Evolutionary conservation across 257 asterid species (phyloP), one percentile per base, ranked within the genome.

Genomic region (Prunella vulgaris): DNA sequence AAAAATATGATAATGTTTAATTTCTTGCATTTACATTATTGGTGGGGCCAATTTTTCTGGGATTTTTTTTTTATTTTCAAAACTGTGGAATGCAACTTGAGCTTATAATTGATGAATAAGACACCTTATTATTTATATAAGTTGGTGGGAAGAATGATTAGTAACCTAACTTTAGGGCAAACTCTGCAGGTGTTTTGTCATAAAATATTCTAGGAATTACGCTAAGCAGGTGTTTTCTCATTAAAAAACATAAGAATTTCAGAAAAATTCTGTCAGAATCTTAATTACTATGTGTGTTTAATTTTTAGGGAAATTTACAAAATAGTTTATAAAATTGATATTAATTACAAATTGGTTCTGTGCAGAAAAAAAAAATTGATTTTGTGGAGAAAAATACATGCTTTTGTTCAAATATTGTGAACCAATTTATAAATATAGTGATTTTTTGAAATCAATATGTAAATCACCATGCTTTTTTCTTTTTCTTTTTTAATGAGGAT

Each of bases 121-220:
- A 66, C 46, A 62, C 48, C 66, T 60, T 74, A n/a, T 70, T 58
- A 30, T 69, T 63, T 73, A 70, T 70, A 49, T 75, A 70, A 79
- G 87, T 78, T 77, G 90, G 90, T 86, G 89, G 85, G 80, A 69
- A 68, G 78, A 85, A 82, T 84, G 81, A 84, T 82, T 83, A 77
- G 74, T 62, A 71, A 71, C 79, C 81, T 40, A 71, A 75, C 73
- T 74, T 77, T 70, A 38, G 63, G 70, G 69, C 79, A 71, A 81
- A 66, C 74, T 22, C 28, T 58, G 63, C 82, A 68, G 76, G 17
- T 63, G 53, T 68, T 73, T 12, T 20, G 17, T 54, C 65, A 59
- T 68, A 60, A 77, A n/a, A n/a, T n/a, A n/a, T n/a, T n/a, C n/a
- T n/a, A n/a, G n/a, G n/a, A n/a, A n/a, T n/a, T n/a, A n/a, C n/a